phyloP scores from a whole-genome alignment of 257 asterid species.

The Ballota nigra region DNA sequence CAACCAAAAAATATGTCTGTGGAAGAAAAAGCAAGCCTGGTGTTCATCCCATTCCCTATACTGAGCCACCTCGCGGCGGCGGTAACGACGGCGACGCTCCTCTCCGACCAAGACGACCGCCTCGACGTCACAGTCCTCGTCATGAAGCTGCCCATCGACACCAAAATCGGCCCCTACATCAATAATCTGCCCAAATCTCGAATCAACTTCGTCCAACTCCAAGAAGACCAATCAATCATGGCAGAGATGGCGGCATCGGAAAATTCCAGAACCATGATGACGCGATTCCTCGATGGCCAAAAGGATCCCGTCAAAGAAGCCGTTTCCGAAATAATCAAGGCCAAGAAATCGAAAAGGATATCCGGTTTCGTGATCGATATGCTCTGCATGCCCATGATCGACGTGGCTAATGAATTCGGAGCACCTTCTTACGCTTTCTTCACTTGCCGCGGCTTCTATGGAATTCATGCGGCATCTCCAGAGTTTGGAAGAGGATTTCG shows the following conservation, averaged over 20 bases:
- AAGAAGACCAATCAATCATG: background rate
- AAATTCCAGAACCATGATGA: background rate
- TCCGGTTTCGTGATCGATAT: constrained; percentile 37
- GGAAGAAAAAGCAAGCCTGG: background rate
- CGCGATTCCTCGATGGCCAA: constrained; percentile 20
- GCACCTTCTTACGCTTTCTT: constrained; percentile 37
- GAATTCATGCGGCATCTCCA: constrained; percentile 36
- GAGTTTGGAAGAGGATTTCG: constrained; percentile 17
- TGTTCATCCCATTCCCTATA: constrained; percentile 41
- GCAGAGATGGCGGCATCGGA: background rate
- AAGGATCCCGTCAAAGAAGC: constrained; percentile 16
- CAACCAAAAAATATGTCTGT: background rate
- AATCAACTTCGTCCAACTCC: constrained; percentile 16
- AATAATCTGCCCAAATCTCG: constrained; percentile 12
- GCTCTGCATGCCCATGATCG: constrained; percentile 35
- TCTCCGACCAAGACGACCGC: constrained; percentile 27
- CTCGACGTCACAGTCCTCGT: constrained; percentile 37
- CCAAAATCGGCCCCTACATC: constrained; percentile 21
- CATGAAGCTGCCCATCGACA: constrained; percentile 25
- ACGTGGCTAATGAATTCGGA: constrained; percentile 43
- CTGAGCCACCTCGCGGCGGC: constrained; percentile 37
- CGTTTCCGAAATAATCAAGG: constrained; percentile 2
- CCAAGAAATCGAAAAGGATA: background rate
- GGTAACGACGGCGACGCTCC: constrained; percentile 35
- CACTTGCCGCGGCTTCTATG: constrained; percentile 34